Conservation (phyloP, 139 green algal genomes). For the Yamagishiella unicocca region DNA sequence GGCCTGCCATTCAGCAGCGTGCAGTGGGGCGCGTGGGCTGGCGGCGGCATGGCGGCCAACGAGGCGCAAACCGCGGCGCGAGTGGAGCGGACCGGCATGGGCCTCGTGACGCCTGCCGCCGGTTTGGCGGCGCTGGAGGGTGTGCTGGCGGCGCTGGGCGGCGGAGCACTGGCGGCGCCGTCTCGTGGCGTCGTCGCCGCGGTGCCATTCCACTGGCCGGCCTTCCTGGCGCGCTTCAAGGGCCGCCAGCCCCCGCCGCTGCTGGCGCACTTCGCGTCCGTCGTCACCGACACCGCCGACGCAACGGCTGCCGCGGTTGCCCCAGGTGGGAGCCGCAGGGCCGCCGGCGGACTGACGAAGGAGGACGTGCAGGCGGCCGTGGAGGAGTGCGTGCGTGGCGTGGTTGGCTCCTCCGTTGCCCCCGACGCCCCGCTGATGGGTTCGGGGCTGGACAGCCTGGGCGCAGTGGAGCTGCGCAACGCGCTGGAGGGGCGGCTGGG, state of each 20-base stretch:
- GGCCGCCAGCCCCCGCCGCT: conserved; percentile 1
- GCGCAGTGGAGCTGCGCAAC: conserved; percentile 81
- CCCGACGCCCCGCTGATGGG: conserved; percentile 80
- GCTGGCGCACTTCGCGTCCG: conserved; percentile 15
- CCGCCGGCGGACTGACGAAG: not conserved
- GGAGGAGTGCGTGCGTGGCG: conserved; percentile 54
- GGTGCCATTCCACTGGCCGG: conserved; percentile 63
- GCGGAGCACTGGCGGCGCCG: not conserved
- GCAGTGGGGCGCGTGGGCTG: conserved; percentile 93
- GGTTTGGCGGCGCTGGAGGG: conserved; percentile 66
- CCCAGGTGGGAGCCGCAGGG: not conserved
- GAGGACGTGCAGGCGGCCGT: conserved; percentile 56
- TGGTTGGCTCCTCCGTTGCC: conserved; percentile 64
- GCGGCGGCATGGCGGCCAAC: conserved; percentile 84
- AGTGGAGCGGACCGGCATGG: conserved; percentile 83
- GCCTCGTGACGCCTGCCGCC: conserved; percentile 54
- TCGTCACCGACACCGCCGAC: not conserved
- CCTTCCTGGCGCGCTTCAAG: conserved; percentile 56
- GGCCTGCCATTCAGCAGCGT: conserved; percentile 67
- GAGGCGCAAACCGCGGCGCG: conserved; percentile 71
- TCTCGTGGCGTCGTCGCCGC: conserved; percentile 44
- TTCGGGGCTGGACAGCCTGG: conserved; percentile 85
- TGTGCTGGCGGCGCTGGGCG: conserved; percentile 38
- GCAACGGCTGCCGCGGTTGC: not conserved
- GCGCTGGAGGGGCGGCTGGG: conserved; percentile 73